Evolutionary conservation across 805 yeast genomes (phyloP), one percentile per base, ranked within the genome.

Genomic region (Saturnispora halmiae): DNA sequence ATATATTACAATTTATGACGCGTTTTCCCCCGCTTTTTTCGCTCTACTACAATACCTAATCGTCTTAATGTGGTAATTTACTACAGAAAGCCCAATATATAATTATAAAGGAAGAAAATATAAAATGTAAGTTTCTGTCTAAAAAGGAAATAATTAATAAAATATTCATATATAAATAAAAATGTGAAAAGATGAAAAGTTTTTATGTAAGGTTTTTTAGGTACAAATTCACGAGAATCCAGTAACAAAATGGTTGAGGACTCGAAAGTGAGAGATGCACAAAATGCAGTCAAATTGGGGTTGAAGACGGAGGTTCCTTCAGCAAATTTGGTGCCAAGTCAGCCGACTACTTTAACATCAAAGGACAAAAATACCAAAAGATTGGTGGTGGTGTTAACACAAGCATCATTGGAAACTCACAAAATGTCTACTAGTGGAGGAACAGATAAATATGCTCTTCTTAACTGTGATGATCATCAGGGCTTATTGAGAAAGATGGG

Each of bases 401-500:
- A 87, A 56, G 98, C 98, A 13, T 88, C 96, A 52, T 68, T 92
- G 43, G 98, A 92, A 56, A 88, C 97, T 6, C 94, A 88, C 61
- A 88, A 85, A 61, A 78, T 90, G 60, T 79, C 85, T 35, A 72
- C 85, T 2, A 57, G 60, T 26, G 76, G 79, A 16, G 84, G 86
- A 13, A 94, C 90, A 38, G 97, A 92, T 58, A 86, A 92, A 61
- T 92, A 81, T 57, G 96, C 95, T 0, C 66, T 92, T 46, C 70
- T 92, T 55, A 92, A 92, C 67, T 92, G 98, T 69, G 98, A 92
- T 61, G 98, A 92, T 60, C 98, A 92, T 61, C 98, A 92, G 66
- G 96, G 96, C 13, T 69, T 90, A 39, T 68, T 92, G 54, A 82
- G 90, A 61, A 90, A 87, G 59, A 86, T 90, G 94, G 95, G 94